Base-by-base conservation (phyloP, 2,329 filamentous ascomycete species). In the Microdochium bolleyi region DNA sequence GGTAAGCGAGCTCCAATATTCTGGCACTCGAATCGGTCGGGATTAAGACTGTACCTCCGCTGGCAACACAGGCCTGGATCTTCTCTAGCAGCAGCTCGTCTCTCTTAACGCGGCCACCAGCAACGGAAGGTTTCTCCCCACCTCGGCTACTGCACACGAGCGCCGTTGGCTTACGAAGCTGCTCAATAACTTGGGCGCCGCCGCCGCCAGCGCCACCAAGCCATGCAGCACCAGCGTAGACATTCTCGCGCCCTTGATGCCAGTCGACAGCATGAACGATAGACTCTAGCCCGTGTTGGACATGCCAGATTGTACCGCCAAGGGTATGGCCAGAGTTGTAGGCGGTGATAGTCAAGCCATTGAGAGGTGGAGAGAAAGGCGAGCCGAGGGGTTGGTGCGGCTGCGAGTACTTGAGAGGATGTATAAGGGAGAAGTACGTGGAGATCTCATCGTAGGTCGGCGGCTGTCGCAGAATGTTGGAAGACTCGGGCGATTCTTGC, bases 201-300 rank as follows among this genome's bases (percentile, higher is more conserved):
- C 89, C 89, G 1, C 82, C 83, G 27, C 86, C 88, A 22, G 85
- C 85, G 5, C 89, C 89, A 48, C 89, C 90, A 44, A 99, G 78
- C 90, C 94, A 97, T 24, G 92, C 91, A 22, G 94, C 94, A 57
- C 92, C 92, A 0, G 92, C 85, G 55, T 96, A 85, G 16, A 97
- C 91, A 70, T 96, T 95, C 67, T 99, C 94, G 60, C 90, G 84
- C n/a, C 88, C 90, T 70, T 96, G 92, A 62, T 96, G 96, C 94
- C 94, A 99, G 64, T 97, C 92, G 19, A 96, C 89, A 0, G 94
- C 92, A 63, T 99, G 97, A 1, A 99, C 92, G 44, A 99, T 92
- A 1, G 92, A 96, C 68, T 99, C 94, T 65, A 96, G 80, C 0
- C 92, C 91, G 73, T 97, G 91, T 63, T 97, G 92, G 58, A 99